Evolutionary conservation across 106 monocot genomes (phyloP).

Genomic region (Acorus calamus): DNA sequence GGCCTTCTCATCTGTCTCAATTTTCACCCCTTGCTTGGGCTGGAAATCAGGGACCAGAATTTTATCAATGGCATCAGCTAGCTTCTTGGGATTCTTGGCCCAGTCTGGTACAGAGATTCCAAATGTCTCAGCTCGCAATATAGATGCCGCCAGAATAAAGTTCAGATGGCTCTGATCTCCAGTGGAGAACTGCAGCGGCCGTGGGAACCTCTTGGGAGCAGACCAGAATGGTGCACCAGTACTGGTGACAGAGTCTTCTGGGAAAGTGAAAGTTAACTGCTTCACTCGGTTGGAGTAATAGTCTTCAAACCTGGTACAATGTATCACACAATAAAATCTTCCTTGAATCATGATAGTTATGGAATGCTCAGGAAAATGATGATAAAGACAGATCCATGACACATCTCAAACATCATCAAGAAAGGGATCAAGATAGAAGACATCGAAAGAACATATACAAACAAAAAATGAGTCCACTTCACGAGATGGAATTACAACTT

Average conservation of each 20-base stretch:
- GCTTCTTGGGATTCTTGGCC: conserved; percentile 37
- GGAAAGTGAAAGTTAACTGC: conserved; percentile 81
- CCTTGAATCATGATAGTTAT: too few species aligned
- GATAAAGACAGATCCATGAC: too few species aligned
- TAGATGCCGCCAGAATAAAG: conserved; percentile 67
- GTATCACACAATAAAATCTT: background rate
- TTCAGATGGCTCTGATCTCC: conserved; percentile 53
- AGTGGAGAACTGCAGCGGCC: conserved; percentile 57
- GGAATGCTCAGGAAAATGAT: too few species aligned
- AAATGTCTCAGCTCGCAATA: conserved; percentile 75
- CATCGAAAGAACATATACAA: too few species aligned
- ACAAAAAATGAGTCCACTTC: too few species aligned
- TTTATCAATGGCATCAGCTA: conserved; percentile 52
- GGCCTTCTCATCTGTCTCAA: conserved; percentile 84
- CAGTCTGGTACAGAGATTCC: conserved; percentile 65
- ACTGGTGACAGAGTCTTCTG: conserved; percentile 69
- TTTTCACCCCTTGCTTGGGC: conserved; percentile 66
- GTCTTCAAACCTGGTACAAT: conserved; percentile 66
- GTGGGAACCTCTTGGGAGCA: conserved; percentile 84
- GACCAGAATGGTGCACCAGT: conserved; percentile 76
- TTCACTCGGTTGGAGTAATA: conserved; percentile 84
- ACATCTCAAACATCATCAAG: background rate
- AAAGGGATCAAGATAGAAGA: background rate
- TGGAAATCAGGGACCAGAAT: conserved; percentile 66
- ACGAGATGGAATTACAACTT: too few species aligned